A percentile compares a stretch with the other conserved stretches of the same genome.
Evolutionary conservation across 2,329 filamentous ascomycete species (phyloP).

Genomic region (Pseudogymnoascus sp.): DNA sequence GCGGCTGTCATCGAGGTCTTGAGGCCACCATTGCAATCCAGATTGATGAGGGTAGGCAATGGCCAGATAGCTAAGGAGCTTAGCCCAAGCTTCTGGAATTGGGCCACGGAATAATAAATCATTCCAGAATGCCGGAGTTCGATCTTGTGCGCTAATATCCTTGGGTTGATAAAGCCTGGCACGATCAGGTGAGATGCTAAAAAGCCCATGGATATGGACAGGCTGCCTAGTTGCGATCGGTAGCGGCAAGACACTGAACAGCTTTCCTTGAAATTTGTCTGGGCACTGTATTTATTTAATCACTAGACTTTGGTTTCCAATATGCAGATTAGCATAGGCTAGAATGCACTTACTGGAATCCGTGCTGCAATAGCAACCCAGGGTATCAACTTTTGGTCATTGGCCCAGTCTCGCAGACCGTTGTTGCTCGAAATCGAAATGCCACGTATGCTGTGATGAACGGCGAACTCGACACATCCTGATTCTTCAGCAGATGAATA

Average conservation of each 20-base stretch:
- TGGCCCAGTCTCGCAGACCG: conserved; percentile 25
- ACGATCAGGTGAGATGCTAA: conserved; percentile 30
- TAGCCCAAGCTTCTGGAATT: conserved; percentile 18
- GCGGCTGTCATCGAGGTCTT: neutral
- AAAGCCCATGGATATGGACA: conserved; percentile 31
- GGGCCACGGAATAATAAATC: conserved; percentile 14
- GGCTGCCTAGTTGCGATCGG: conserved; percentile 28
- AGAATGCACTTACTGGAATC: conserved; percentile 18
- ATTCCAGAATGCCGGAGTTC: neutral
- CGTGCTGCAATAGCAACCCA: conserved; percentile 31
- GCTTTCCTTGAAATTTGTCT: conserved; percentile 18
- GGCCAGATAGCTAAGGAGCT: neutral
- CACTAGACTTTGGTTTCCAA: neutral
- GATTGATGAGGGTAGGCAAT: conserved; percentile 13
- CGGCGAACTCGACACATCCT: conserved; percentile 12
- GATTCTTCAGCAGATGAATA: conserved; percentile 3
- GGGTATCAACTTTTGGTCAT: conserved; percentile 24
- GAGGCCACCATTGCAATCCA: conserved; percentile 4
- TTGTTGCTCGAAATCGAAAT: conserved; percentile 14
- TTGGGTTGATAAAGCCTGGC: conserved; percentile 23
- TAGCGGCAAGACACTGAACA: conserved; percentile 30
- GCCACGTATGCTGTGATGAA: conserved; percentile 26
- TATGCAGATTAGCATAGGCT: neutral
- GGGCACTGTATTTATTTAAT: neutral
- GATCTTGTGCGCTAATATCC: conserved; percentile 12